Conservation (phyloP, 1,139 yeast genomes). For the Pichia terricola region DNA sequence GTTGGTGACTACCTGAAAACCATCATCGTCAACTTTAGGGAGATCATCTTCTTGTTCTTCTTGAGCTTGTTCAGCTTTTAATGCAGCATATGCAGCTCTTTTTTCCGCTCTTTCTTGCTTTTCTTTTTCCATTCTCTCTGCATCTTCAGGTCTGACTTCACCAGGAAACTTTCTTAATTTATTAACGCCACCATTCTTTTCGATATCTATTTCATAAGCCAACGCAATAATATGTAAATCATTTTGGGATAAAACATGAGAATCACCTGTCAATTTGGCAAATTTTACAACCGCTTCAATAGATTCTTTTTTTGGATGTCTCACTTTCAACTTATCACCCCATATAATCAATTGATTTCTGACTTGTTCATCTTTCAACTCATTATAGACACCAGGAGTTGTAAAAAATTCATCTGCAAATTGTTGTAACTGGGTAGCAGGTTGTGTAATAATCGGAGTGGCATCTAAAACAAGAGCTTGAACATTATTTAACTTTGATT, state of each 20-base stretch:
- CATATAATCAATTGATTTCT: constrained; percentile 68
- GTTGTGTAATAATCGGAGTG: constrained; percentile 83
- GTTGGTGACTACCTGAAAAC: constrained; percentile 23
- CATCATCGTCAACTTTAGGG: constrained; percentile 20
- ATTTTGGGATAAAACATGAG: constrained; percentile 73
- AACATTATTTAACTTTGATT: constrained; percentile 24
- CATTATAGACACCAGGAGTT: constrained; percentile 84
- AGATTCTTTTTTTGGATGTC: constrained; percentile 66
- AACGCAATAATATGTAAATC: constrained; percentile 90
- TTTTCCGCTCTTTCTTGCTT: constrained; percentile 14
- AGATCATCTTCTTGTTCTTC: constrained; percentile 10
- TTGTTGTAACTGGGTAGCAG: constrained; percentile 64
- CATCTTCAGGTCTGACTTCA: constrained; percentile 29
- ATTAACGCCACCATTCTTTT: constrained; percentile 58
- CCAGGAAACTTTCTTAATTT: constrained; percentile 69
- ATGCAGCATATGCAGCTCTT: constrained; percentile 10
- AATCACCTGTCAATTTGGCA: constrained; percentile 88
- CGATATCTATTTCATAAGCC: constrained; percentile 77
- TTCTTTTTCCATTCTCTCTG: constrained; percentile 13
- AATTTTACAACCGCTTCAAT: constrained; percentile 62
- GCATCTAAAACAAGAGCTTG: constrained; percentile 77
- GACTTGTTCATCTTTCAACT: constrained; percentile 79
- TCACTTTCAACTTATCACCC: constrained; percentile 54
- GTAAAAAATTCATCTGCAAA: constrained; percentile 67
- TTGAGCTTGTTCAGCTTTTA: constrained; percentile 1